Base-by-base conservation (phyloP, 495 filamentous ascomycete species). In the Sphaerosporella brunnea region DNA sequence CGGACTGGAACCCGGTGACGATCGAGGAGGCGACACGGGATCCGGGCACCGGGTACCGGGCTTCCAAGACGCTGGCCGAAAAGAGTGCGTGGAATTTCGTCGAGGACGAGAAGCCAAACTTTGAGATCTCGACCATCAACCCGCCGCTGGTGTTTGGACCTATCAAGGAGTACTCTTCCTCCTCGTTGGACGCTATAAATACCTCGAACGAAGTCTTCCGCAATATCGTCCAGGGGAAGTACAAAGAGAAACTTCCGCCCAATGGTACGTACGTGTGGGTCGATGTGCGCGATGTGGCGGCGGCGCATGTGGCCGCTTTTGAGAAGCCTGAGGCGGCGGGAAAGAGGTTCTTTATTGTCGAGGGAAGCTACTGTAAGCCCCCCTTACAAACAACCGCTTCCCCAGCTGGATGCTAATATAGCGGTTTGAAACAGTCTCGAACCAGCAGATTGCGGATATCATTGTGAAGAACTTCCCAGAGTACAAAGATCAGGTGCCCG, bases 31-130 rank as follows among this genome's bases (percentile, higher is more conserved):
- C 80, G 3, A 52, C 69, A 42, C 54, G 67, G 9, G 68, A 74
- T 41, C 61, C 66, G 0, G 54, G 71, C 3, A 71, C 69, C 1
- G 76, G 75, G 23, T 92, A 92, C 65, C 66, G 77, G 16, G 80
- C 69, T 15, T 77, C 73, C 53, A 83, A 84, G 67, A 73, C 65
- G 35, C 65, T 71, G n/a, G 74, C 74, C 24, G 74, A 79, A 62
- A 67, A 72, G 52, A 80, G 84, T 3, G 82, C 81, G 0, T 92
- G 82, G 82, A 74, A 84, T 7, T 86, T 86, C 57, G 65, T 86
- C 10, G 75, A 79, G 61, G 73, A 78, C 35, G 76, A 83, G 15
- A 47, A 34, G 28, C 39, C 24, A 32, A 41, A 46, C 39, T 92
- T 88, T 58, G 73, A 77, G 28, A 49, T 96, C 34, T 68, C 75